Evolutionary conservation across 1,284 basidiomycete genomes (phyloP), one percentile per base, ranked within the genome.

Genomic region (Paramarasmius palmivorus): DNA sequence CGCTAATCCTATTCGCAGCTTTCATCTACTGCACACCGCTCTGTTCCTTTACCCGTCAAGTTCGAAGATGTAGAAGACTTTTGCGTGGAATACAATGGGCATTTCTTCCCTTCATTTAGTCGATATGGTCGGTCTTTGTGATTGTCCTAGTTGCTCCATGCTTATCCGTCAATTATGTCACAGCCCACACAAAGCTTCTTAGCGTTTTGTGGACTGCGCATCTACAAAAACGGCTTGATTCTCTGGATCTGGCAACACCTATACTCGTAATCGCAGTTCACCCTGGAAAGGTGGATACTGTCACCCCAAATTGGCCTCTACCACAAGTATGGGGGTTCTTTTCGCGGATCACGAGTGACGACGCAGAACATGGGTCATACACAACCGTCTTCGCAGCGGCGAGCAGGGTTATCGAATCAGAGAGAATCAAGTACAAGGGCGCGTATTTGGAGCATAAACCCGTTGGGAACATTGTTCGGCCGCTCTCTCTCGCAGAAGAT

Each of bases 311-410:
- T 12, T 58, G 58, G 26, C 59, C 58, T 8, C 52, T 62, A 9
- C 55, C 59, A 0, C 38, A 35, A 10, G 39, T 68, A 32, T 52
- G 50, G 15, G 49, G 55, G 9, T 45, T 59, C 15, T 37, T 62
- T n/a, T 54, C 68, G 9, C 59, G 61, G 35, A 53, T 68, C 10
- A 57, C 63, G 14, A 49, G 64, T 22, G 49, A 57, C 26, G 54
- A 63, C 3, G 54, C 66, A 2, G 59, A 62, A 3, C 57, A 64
- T 19, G 70, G 71, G 5, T 61, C 68, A 0, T 63, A 67, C 52
- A 71, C 67, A 6, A 59, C 68, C 8, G 65, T 71, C 3, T 65
- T 74, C 48, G 75, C 72, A 2, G 69, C 72, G 22, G 68, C 73
- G 2, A 63, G 66, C 4, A 62, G 61, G 23, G 50, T 53, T 2